Base-by-base conservation (phyloP, 31 red algal genomes). In the Asparagopsis taxiformis region DNA sequence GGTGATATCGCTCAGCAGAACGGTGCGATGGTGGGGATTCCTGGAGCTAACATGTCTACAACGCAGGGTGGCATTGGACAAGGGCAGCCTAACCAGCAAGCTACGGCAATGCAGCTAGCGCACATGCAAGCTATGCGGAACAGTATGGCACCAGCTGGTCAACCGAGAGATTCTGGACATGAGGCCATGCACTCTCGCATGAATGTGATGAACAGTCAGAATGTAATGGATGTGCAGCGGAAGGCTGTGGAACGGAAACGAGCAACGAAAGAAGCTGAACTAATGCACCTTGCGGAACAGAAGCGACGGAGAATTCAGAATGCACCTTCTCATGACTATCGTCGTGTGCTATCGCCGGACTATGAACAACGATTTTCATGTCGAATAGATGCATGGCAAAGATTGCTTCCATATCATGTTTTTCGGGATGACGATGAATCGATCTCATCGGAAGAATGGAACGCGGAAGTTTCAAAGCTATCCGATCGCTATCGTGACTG, bases 391-490 rank as follows among this genome's bases (percentile, higher is more conserved):
- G 75, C 75, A 31, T 79, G 61, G 46, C 44, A 68, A 34, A 31
- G 75, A 56, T 55, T 79, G 15, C 41, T 79, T 22, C 75, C 75
- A 16, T 79, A 55, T 28, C 75, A 79, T 29, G 62, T 79, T 7
- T 25, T 79, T 5, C 49, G 32, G 6, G 34, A 63, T 28, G 62
- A 79, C 17, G 48, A 51, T 64, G 60, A 24, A 15, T 65, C 50
- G 31, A 53, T 67, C 10, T 56, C 75, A 2, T 38, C 31, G 5
- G 75, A 79, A 34, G 62, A 79, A 30, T 79, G 75, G 75, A 58
- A 28, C 26, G 49, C 46, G 16, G 17, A 24, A 16, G 56, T 64
- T 1, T 31, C 38, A 23, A 24, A 35, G 17, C 62, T 79, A 10
- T 66, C 50, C 33, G 60, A 68, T 31, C 54, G 59, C 51, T 79